Conservation (phyloP, 169 alveolate species). For the Condylostoma magnum region DNA sequence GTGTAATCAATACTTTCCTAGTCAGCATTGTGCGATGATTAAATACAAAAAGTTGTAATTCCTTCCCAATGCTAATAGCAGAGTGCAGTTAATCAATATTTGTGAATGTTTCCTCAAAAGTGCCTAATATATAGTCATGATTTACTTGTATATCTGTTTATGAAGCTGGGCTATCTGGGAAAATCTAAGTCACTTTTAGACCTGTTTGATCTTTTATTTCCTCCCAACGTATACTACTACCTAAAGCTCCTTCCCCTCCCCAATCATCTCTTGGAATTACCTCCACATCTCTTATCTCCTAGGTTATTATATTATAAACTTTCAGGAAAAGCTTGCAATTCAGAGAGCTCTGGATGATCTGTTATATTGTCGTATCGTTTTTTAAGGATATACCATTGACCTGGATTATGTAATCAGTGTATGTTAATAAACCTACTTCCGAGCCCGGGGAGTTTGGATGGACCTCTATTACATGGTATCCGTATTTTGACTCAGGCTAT, state of each 20-base stretch:
- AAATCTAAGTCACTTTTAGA: background rate
- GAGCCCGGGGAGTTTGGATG: conserved; percentile 1
- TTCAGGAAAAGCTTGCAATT: conserved; percentile 9
- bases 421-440: conserved; percentile 15
- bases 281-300: background rate
- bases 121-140: conserved; percentile 27
- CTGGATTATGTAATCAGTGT: conserved; percentile 14
- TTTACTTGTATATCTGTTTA: background rate
- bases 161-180: background rate
- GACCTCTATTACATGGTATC: conserved; percentile 4
- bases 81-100: background rate
- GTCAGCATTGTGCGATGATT: no score
- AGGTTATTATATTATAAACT: conserved; percentile 2
- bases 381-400: background rate
- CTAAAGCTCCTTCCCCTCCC: conserved; percentile 29
- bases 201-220: background rate
- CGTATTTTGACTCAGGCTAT: background rate
- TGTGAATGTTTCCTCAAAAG: background rate
- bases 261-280: conserved; percentile 11
- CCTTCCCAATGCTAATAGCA: no score
- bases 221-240: conserved; percentile 23
- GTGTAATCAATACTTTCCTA: no score
- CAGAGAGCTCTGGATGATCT: background rate
- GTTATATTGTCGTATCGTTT: background rate
- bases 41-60: no score